Conservation (phyloP, 768 basidiomycete genomes). For the Tephrocybe sp. region DNA sequence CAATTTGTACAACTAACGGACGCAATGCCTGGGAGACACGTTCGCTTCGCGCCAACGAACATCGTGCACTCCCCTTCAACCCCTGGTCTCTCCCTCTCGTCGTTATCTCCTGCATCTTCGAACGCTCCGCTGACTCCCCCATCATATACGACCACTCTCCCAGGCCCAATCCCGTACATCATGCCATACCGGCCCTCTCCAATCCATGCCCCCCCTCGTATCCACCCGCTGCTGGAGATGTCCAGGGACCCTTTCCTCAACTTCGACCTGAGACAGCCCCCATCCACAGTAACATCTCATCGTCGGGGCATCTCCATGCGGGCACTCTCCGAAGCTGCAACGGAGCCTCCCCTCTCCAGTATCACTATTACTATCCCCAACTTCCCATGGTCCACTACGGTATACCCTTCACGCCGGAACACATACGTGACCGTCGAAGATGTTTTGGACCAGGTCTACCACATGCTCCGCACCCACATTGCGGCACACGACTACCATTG, state of each 20-base stretch:
- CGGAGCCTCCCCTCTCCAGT: conserved; percentile 25
- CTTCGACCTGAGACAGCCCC: conserved; percentile 28
- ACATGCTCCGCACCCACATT: conserved; percentile 39
- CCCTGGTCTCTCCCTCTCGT: conserved; percentile 12
- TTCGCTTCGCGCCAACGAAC: conserved; percentile 14
- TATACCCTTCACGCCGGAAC: conserved; percentile 23
- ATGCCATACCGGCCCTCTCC: neutral
- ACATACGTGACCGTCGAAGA: conserved; percentile 35
- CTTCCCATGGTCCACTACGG: conserved; percentile 34
- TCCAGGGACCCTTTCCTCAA: conserved; percentile 19
- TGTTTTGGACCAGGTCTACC: conserved; percentile 29
- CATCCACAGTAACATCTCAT: conserved; percentile 22
- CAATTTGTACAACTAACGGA: neutral
- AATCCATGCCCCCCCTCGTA: neutral
- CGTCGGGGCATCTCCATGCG: conserved; percentile 22
- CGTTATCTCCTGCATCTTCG: conserved; percentile 15
- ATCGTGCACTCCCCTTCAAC: conserved; percentile 9
- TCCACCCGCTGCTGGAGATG: conserved; percentile 27
- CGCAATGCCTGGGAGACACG: conserved; percentile 18
- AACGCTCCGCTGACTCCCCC: conserved; percentile 12
- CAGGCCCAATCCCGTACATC: conserved; percentile 8
- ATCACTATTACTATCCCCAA: conserved; percentile 26
- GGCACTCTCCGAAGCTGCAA: conserved; percentile 29
- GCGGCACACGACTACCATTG: conserved; percentile 39
- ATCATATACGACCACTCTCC: neutral